Evolutionary conservation across 2,329 filamentous ascomycete genomes (phyloP).

Genomic region (Exophiala lecanii-corni): DNA sequence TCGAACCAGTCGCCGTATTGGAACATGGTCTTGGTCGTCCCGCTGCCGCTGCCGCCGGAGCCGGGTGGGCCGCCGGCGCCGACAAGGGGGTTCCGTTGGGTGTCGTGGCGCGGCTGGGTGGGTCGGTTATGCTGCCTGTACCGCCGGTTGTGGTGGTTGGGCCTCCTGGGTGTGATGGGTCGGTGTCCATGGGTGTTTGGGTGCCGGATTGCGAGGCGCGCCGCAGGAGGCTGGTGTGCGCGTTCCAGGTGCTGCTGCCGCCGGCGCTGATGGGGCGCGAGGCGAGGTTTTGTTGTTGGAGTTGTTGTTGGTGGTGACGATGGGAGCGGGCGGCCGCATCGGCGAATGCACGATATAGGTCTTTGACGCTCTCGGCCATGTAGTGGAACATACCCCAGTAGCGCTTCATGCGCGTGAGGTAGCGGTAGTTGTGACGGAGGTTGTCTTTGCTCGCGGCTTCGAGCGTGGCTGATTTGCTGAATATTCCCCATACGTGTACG

Average conservation of each 20-base stretch:
- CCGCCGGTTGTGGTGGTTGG: background rate
- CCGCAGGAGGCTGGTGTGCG: conserved; percentile 1
- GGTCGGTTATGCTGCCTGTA: conserved; percentile 8
- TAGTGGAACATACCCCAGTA: conserved; percentile 99
- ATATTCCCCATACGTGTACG: conserved; percentile 89
- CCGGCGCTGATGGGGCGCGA: background rate
- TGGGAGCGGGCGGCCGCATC: conserved; percentile 56
- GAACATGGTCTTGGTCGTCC: conserved; percentile 52
- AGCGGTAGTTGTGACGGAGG: conserved; percentile 80
- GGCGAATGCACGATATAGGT: conserved; percentile 78
- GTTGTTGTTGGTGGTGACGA: background rate
- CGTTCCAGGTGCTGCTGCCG: background rate
- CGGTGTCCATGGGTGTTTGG: conserved; percentile 17
- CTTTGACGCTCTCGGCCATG: conserved; percentile 87
- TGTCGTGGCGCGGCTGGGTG: conserved; percentile 15
- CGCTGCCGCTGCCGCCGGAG: conserved; percentile 23
- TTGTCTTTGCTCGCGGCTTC: conserved; percentile 78
- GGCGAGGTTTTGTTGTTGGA: conserved; percentile 8
- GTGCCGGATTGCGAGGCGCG: conserved; percentile 4
- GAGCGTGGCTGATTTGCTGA: conserved; percentile 73
- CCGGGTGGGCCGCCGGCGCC: conserved; percentile 4
- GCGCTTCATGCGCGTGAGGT: conserved; percentile 89
- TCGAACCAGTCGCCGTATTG: conserved; percentile 99
- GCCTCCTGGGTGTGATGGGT: background rate
- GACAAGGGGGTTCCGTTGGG: conserved; percentile 8